Evolutionary conservation across 352 stramenopile genomes (phyloP), one percentile per base, ranked within the genome.

Genomic region (Globisporangium uncinulatum): DNA sequence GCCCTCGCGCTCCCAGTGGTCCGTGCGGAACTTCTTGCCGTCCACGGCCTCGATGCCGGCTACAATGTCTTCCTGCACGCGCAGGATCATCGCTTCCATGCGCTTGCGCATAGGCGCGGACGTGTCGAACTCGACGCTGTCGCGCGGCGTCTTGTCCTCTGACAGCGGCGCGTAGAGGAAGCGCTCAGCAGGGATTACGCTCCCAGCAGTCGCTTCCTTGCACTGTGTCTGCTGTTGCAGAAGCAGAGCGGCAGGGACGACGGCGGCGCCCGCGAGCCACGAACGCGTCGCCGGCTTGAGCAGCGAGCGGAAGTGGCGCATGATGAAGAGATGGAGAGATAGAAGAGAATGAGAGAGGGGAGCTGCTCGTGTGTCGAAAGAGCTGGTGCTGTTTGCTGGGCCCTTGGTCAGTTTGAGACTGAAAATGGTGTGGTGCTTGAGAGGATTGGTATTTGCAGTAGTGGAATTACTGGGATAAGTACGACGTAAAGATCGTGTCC

Each of bases 1-100:
- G 62, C 92, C 97, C 36, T 86, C 85, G 46, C 96, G 87, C 51
- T 94, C 87, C 96, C 96, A 99, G 37, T 83, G 83, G 77, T 99
- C 96, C 64, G 97, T 85, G 49, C 80, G 79, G 76, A 99, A 99
- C 65, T 87, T 96, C 42, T 87, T 89, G 47, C 93, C 94, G 65
- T 99, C 96, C 36, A 98, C 83, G 6, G 79, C 87, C 53, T 95
- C 87, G 42, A 97, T 95, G 36, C 82, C 83, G 2, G 66, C 67
- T 61, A 82, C 90, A 56, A 97, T 97, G 44, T 95, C 78, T 65
- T 96, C 79, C 63, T 92, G 80, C 19, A 93, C 78, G 37, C 76
- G 79, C 53, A 88, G 59, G 57, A 92, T 90, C 67, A 95, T 70
- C 52, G 78, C 76, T 54, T 92, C 80, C 79, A 94, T 90, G 56